Evolutionary conservation across 2,329 filamentous ascomycete species (phyloP).

Genomic region (Cryphonectria radicalis): DNA sequence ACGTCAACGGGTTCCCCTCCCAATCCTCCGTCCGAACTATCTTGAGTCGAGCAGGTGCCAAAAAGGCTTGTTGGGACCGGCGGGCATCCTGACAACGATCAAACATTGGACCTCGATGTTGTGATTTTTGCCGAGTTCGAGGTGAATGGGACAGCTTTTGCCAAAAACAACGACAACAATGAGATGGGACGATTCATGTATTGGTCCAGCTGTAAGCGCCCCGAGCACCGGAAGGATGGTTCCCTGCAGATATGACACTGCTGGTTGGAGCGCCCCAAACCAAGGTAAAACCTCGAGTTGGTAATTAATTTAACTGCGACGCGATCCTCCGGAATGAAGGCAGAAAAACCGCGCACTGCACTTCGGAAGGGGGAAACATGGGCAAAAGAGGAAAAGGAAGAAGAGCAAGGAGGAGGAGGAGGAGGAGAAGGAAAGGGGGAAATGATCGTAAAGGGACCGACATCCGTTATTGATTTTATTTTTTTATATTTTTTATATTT

Average conservation of each 20-base stretch:
- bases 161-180: neutral
- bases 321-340: neutral
- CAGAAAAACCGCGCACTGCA: neutral
- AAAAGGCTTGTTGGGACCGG: neutral
- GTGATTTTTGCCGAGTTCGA: neutral
- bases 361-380: neutral
- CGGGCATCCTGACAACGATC: constrained; percentile 7
- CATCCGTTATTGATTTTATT: too few relatives aligned
- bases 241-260: constrained; percentile 14
- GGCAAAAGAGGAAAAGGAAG: neutral
- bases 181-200: constrained; percentile 10
- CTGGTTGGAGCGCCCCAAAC: constrained; percentile 8
- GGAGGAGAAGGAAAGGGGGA: too few relatives aligned
- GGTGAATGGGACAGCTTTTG: neutral
- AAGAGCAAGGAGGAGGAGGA: too few relatives aligned
- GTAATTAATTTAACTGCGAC: neutral
- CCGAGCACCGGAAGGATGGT: constrained; percentile 1
- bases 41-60: neutral
- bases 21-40: constrained; percentile 2
- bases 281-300: constrained; percentile 7
- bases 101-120: constrained; percentile 2
- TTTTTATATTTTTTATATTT: too few relatives aligned
- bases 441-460: too few relatives aligned
- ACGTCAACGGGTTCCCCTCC: neutral
- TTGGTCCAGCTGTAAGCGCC: constrained; percentile 7